These are phyloP conservation scores for Backusella mclennaniae DNA, from an alignment of 192 early-diverging fungal species.

Conservation along the genomic window DNA sequence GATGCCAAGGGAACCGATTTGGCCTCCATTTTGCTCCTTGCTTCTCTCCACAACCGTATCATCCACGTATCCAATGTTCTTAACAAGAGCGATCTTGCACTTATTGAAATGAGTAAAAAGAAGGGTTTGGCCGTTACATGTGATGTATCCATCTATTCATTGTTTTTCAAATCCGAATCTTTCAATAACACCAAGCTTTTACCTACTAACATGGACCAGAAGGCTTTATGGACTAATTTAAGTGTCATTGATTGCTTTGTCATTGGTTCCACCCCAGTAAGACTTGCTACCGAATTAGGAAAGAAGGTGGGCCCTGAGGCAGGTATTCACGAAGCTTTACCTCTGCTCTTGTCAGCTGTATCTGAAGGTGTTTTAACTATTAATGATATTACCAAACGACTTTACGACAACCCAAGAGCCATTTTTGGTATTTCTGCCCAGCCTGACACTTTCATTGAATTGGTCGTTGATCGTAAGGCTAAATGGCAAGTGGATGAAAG, in stretches of 20 bases:
- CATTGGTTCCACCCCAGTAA: slow-evolving; percentile 69
- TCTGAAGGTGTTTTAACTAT: slow-evolving; percentile 74
- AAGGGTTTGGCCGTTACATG: slow-evolving; percentile 87
- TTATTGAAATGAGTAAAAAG: slow-evolving; percentile 85
- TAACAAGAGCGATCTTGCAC: slow-evolving; percentile 74
- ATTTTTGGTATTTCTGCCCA: slow-evolving; percentile 95
- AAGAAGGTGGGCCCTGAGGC: slow-evolving; percentile 38
- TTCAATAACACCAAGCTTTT: slow-evolving; percentile 40
- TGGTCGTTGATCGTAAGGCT: slow-evolving; percentile 79
- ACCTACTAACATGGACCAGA: slow-evolving; percentile 58
- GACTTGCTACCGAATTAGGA: slow-evolving; percentile 54
- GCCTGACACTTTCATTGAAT: slow-evolving; percentile 91
- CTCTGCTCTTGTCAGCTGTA: slow-evolving; percentile 82
- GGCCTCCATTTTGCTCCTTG: slow-evolving; percentile 84
- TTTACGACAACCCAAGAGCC: slow-evolving; percentile 83
- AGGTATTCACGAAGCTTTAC: slow-evolving; percentile 68
- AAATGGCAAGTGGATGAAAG: slow-evolving; percentile 40
- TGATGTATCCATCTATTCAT: slow-evolving; percentile 86
- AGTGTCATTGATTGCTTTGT: slow-evolving; percentile 90
- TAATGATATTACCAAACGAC: slow-evolving; percentile 69
- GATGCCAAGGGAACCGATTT: slow-evolving; percentile 87
- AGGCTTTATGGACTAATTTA: slow-evolving; percentile 81
- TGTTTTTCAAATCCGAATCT: slow-evolving; percentile 69
- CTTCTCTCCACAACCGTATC: slow-evolving; percentile 77
- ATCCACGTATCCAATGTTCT: slow-evolving; percentile 88